Evolutionary conservation across 192 early-diverging fungal genomes (phyloP).

Genomic region (Coemansia umbellata): DNA sequence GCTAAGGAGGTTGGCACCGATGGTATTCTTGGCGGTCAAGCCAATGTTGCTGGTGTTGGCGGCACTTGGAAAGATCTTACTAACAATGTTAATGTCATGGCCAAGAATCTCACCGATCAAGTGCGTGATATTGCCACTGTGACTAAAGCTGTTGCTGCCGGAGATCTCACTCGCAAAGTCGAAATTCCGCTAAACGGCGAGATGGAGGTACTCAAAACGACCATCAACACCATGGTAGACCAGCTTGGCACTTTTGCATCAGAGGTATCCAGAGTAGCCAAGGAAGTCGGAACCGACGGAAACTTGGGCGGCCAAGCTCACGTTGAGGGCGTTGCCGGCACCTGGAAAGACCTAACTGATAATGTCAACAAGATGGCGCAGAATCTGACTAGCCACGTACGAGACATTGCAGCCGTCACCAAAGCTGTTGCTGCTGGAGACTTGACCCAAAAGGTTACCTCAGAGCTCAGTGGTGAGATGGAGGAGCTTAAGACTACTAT

Average conservation of each 20-base stretch:
- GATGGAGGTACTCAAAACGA: conserved; percentile 59
- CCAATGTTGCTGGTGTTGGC: conserved; percentile 8
- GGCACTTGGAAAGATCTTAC: conserved; percentile 17
- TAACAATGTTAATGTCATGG: conserved; percentile 56
- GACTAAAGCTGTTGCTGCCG: conserved; percentile 58
- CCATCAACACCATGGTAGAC: conserved; percentile 38
- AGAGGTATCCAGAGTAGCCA: conserved; percentile 53
- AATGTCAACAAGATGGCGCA: conserved; percentile 61
- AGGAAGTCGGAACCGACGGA: conserved; percentile 57
- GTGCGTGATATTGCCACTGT: conserved; percentile 53
- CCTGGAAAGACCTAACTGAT: conserved; percentile 56
- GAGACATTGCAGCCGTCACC: conserved; percentile 55
- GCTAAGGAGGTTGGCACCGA: conserved; percentile 57
- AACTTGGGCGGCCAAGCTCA: conserved; percentile 53
- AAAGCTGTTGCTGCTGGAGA: conserved; percentile 61
- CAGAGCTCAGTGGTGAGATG: conserved; percentile 58
- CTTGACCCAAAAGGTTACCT: conserved; percentile 55
- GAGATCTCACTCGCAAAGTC: conserved; percentile 55
- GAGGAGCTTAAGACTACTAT: conserved; percentile 58
- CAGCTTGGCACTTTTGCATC: conserved; percentile 52
- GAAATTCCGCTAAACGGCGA: conserved; percentile 55
- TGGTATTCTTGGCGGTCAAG: conserved; percentile 10
- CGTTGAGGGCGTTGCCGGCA: conserved; percentile 51
- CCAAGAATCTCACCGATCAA: conserved; percentile 55
- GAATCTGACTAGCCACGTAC: conserved; percentile 63